Evolutionary conservation across 2,329 filamentous ascomycete genomes (phyloP).

Genomic region (Aspergillus uvarum): DNA sequence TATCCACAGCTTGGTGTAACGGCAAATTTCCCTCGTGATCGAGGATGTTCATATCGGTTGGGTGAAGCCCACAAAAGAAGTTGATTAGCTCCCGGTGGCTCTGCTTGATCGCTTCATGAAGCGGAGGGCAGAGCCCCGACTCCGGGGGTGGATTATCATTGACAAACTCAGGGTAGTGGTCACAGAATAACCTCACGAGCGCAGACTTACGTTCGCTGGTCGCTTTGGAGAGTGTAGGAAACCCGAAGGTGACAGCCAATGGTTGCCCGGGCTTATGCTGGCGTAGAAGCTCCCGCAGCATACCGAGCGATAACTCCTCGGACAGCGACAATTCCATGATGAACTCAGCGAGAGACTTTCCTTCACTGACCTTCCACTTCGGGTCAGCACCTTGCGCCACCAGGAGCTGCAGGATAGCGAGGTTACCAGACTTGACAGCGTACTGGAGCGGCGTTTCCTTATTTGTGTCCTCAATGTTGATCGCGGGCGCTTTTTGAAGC

Average conservation of each 20-base stretch:
- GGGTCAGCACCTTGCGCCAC: background rate
- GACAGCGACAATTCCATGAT: background rate
- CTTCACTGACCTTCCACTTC: background rate
- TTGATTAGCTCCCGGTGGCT: background rate
- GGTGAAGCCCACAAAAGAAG: background rate
- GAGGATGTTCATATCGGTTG: background rate
- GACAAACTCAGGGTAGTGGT: background rate
- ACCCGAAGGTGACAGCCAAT: background rate
- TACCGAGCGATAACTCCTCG: too few species aligned
- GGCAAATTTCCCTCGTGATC: background rate
- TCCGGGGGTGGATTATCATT: background rate
- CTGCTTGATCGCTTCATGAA: background rate
- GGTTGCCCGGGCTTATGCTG: background rate
- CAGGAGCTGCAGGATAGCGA: background rate
- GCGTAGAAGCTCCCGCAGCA: background rate
- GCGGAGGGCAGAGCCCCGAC: background rate
- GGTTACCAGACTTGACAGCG: background rate
- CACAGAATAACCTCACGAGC: background rate
- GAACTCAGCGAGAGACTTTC: background rate
- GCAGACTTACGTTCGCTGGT: background rate
- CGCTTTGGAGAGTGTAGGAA: background rate
- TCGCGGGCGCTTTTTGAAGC: background rate
- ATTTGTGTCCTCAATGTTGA: background rate
- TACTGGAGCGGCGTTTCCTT: slow-evolving; percentile 5
- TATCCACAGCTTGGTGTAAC: background rate